phyloP scores from a whole-genome alignment of 805 yeast species.

The Schwanniomyces yamadae region DNA sequence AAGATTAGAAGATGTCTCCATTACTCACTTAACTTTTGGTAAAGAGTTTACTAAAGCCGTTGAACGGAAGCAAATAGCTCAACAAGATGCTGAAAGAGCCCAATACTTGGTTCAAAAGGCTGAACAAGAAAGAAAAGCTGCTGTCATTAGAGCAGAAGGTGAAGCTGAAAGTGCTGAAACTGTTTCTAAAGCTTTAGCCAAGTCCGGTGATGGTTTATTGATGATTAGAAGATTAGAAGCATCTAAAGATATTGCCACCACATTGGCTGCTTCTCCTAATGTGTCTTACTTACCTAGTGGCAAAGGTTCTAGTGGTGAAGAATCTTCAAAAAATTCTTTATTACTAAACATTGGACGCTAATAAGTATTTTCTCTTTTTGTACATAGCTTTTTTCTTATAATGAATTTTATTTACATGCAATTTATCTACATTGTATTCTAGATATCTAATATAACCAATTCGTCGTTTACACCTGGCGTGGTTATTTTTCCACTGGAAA shows the following conservation, averaged over 20 bases:
- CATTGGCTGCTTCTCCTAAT: conserved; percentile 79
- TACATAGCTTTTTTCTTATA: conserved; percentile 6
- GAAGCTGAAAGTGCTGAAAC: conserved; percentile 98
- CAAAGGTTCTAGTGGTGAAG: conserved; percentile 27
- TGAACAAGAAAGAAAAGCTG: conserved; percentile 94
- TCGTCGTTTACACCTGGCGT: conserved; percentile 44
- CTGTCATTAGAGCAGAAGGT: conserved; percentile 96
- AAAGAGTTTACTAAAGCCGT: conserved; percentile 96
- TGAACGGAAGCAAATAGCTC: conserved; percentile 98
- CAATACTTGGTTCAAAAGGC: conserved; percentile 91
- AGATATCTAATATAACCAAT: conserved; percentile 27
- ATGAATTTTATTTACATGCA: conserved; percentile 1
- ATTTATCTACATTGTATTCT: conserved; percentile 6
- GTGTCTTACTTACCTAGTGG: conserved; percentile 83
- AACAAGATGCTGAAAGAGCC: conserved; percentile 98
- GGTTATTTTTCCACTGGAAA: conserved; percentile 54
- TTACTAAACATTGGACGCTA: conserved; percentile 58
- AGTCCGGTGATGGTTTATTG: conserved; percentile 94
- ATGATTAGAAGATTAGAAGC: conserved; percentile 95
- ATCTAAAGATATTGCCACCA: conserved; percentile 89
- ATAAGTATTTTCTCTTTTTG: conserved; percentile 1
- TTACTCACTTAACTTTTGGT: conserved; percentile 97
- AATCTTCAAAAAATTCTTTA: conserved; percentile 50
- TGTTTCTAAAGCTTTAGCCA: conserved; percentile 86
- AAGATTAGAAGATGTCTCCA: conserved; percentile 92